Evolutionary conservation across 106 monocot genomes (phyloP).

Genomic region (Phalaenopsis aphrodite): DNA sequence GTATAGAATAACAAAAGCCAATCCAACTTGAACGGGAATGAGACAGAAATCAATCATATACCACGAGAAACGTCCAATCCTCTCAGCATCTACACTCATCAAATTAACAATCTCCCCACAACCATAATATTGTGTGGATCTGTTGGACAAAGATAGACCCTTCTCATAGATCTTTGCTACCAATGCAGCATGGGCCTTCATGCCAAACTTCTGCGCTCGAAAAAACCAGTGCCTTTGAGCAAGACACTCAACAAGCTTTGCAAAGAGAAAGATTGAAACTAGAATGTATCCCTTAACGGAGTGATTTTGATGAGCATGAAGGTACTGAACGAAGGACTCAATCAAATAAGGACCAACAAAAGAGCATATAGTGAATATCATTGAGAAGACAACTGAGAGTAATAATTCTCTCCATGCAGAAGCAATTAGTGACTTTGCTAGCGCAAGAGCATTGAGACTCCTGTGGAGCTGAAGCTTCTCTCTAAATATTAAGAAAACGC

Average conservation of each 20-base stretch:
- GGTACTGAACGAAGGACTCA: conserved; percentile 34
- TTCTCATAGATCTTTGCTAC: conserved; percentile 71
- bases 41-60: conserved; percentile 84
- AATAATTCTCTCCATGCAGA: conserved; percentile 18
- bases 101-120: conserved; percentile 83
- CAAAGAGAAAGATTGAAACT: conserved; percentile 47
- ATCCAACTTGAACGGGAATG: conserved; percentile 57
- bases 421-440: conserved; percentile 23
- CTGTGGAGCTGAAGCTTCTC: conserved; percentile 8
- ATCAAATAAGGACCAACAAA: conserved; percentile 46
- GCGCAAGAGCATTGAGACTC: background rate
- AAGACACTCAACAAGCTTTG: conserved; percentile 79
- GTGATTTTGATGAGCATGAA: conserved; percentile 17
- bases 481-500: conserved; percentile 22
- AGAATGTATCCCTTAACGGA: conserved; percentile 48
- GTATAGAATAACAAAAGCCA: conserved; percentile 66
- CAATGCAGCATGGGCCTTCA: conserved; percentile 40
- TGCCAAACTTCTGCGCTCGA: conserved; percentile 47
- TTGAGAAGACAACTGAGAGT: conserved; percentile 16
- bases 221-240: conserved; percentile 77
- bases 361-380: conserved; percentile 16
- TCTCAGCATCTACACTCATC: conserved; percentile 74
- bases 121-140: conserved; percentile 49
- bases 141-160: conserved; percentile 57
- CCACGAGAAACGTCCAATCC: conserved; percentile 62